Conservation (phyloP, 192 early-diverging fungal genomes). For the Rhizophagus prolifer region DNA sequence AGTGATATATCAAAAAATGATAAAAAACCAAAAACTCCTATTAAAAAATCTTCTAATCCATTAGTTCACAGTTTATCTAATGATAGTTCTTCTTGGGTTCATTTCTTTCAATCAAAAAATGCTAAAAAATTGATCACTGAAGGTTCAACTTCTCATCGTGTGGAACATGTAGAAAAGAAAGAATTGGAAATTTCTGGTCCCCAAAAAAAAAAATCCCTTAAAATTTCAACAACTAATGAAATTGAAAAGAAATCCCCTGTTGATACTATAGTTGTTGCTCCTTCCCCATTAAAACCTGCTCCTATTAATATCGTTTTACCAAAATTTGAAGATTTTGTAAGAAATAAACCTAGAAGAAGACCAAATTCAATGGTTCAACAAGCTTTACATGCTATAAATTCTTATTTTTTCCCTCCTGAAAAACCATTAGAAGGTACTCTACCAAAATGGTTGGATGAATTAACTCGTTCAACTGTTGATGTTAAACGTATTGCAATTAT, state of each 20-base stretch:
- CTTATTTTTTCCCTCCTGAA: slow-evolving; percentile 27
- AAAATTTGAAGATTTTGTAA: slow-evolving; percentile 12
- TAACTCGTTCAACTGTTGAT: slow-evolving; percentile 34
- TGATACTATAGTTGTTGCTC: background rate
- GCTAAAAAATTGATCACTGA: slow-evolving; percentile 9
- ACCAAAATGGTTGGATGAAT: slow-evolving; percentile 19
- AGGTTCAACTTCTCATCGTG: no score
- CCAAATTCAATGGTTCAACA: slow-evolving; percentile 18
- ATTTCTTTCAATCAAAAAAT: slow-evolving; percentile 14
- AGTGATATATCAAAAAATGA: background rate
- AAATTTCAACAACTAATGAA: background rate
- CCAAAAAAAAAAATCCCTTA: background rate
- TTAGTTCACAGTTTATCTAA: slow-evolving; percentile 1
- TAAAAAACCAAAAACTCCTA: background rate
- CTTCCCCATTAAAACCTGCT: background rate
- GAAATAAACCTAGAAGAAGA: background rate
- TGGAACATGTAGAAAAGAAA: background rate
- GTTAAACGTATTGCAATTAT: slow-evolving; percentile 67
- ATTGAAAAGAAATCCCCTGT: background rate
- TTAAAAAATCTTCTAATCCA: background rate
- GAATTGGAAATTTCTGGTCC: background rate
- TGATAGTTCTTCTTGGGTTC: slow-evolving; percentile 3
- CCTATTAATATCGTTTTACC: slow-evolving; percentile 11
- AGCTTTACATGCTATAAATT: slow-evolving; percentile 23
- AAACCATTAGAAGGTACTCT: background rate